These are phyloP conservation scores for Lathyrus sativus DNA, from an alignment of 306 rosid genomes.

Conservation along the genomic window DNA sequence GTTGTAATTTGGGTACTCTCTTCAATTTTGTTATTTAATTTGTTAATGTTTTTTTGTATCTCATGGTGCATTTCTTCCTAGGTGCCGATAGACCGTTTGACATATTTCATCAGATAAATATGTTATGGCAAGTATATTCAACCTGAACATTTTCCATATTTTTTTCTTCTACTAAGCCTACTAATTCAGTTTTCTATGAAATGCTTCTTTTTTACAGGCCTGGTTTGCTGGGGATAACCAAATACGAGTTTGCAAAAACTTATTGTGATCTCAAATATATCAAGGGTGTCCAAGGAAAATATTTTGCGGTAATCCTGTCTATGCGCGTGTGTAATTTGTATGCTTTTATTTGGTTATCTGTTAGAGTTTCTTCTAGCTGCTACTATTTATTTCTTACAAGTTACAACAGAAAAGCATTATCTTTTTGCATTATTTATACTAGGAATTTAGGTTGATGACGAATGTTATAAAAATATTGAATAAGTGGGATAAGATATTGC, in stretches of 20 bases:
- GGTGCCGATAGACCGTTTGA: conserved; percentile 88
- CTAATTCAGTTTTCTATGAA: conserved; percentile 33
- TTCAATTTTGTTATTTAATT: conserved; percentile 31
- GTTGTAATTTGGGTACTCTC: conserved; percentile 23
- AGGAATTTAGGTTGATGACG: conserved; percentile 35
- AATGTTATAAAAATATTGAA: conserved; percentile 17
- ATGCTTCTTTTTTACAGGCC: conserved; percentile 65
- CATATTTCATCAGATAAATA: conserved; percentile 92
- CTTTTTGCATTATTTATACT: conserved; percentile 36
- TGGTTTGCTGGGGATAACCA: conserved; percentile 82
- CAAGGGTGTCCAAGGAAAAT: conserved; percentile 62
- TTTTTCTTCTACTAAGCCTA: conserved; percentile 17
- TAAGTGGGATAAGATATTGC: conserved; percentile 18
- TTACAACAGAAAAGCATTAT: conserved; percentile 27
- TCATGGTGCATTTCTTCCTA: conserved; percentile 68
- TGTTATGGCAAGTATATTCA: conserved; percentile 77
- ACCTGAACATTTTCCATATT: conserved; percentile 30
- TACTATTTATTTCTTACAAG: conserved; percentile 34
- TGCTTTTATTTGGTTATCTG: conserved; percentile 24
- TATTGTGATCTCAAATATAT: conserved; percentile 70
- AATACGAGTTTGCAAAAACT: conserved; percentile 78
- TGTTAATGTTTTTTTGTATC: conserved; percentile 44
- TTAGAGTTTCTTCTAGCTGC: conserved; percentile 31
- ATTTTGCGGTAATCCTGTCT: conserved; percentile 63
- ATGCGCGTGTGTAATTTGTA: conserved; percentile 8